Percentiles rank a stretch among this genome's conserved stretches.
Conservation (phyloP, 805 yeast species). For the Nakazawaea pomicola region DNA sequence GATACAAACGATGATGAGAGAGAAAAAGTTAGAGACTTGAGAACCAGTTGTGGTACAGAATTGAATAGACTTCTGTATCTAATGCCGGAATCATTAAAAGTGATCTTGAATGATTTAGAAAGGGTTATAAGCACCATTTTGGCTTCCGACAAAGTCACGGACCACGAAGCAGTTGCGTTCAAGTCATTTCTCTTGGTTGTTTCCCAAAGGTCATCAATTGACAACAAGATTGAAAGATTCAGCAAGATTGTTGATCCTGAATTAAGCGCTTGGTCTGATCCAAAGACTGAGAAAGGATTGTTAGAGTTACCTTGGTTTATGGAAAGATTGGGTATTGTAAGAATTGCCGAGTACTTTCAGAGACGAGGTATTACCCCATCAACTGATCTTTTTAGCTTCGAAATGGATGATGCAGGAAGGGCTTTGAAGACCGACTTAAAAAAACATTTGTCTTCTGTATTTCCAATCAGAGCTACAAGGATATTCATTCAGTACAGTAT, state of each 20-base stretch:
- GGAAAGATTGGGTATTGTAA: slow-evolving; percentile 94
- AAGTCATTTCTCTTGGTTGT: slow-evolving; percentile 88
- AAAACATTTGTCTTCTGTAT: slow-evolving; percentile 88
- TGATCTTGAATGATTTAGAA: slow-evolving; percentile 78
- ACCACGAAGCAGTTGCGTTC: slow-evolving; percentile 91
- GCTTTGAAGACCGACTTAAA: slow-evolving; percentile 70
- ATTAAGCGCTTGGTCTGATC: slow-evolving; percentile 87
- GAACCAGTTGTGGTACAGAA: slow-evolving; percentile 93
- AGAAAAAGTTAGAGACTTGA: slow-evolving; percentile 77
- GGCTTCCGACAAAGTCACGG: slow-evolving; percentile 65
- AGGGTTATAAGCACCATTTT: slow-evolving; percentile 70
- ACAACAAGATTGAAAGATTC: slow-evolving; percentile 67
- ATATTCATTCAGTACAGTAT: slow-evolving; percentile 93
- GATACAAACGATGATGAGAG: slow-evolving; percentile 64
- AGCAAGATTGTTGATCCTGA: slow-evolving; percentile 91
- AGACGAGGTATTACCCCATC: slow-evolving; percentile 73
- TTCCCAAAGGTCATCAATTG: slow-evolving; percentile 77
- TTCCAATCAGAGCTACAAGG: slow-evolving; percentile 94
- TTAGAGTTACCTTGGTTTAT: slow-evolving; percentile 94
- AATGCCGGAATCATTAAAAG: slow-evolving; percentile 87
- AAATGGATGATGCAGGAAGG: slow-evolving; percentile 88
- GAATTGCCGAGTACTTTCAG: slow-evolving; percentile 86
- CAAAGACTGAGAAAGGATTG: slow-evolving; percentile 83
- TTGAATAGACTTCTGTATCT: slow-evolving; percentile 88
- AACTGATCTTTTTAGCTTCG: slow-evolving; percentile 69